Evolutionary conservation across 257 asterid species (phyloP), one percentile per base, ranked within the genome.

Genomic region (Marsdenia floribunda): DNA sequence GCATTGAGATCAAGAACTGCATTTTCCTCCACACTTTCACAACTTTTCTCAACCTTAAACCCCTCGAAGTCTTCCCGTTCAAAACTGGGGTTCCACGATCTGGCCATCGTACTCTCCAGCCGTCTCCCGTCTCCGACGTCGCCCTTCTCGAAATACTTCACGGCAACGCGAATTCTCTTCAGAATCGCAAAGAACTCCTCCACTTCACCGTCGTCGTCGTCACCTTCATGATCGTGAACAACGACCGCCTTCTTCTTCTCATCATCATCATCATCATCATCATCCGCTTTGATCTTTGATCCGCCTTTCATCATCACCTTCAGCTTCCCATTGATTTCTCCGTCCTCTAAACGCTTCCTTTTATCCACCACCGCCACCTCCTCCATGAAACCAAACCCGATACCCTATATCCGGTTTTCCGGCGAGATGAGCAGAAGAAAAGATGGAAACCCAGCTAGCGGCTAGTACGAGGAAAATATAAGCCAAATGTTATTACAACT

Each of bases 101-200:
- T 3, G 19, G 14, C 53, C 68, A 37, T 64, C 60, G 71, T 29
- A 29, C 33, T 68, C 71, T 19, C 8, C 71, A 24, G 37, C 75
- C 60, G 22, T 2, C 35, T 0, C 77, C 54, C 22, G 49, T 38
- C 70, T 35, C 66, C 47, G 53, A 46, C 78, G 47, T 63, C 54
- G 53, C 75, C 80, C 70, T 81, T 82, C 68, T 86, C 42, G 35
- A 90, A 83, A 71, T 90, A 90, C 80, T 86, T 81, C 2, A 83
- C 78, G 44, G 91, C 93, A 44, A 70, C 81, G 52, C 77, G 80
- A 71, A 86, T 86, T 82, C 91, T 85, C 72, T 77, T 83, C 14
- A 88, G 65, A 14, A 88, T 88, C 12, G 86, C 83, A 64, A 79
- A 90, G 77, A 90, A 88, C 74, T 86, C 93, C 47, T 88, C 96